Evolutionary conservation across 2,329 filamentous ascomycete species (phyloP), one percentile per base, ranked within the genome.

Genomic region (Pseudogymnoascus sp.): DNA sequence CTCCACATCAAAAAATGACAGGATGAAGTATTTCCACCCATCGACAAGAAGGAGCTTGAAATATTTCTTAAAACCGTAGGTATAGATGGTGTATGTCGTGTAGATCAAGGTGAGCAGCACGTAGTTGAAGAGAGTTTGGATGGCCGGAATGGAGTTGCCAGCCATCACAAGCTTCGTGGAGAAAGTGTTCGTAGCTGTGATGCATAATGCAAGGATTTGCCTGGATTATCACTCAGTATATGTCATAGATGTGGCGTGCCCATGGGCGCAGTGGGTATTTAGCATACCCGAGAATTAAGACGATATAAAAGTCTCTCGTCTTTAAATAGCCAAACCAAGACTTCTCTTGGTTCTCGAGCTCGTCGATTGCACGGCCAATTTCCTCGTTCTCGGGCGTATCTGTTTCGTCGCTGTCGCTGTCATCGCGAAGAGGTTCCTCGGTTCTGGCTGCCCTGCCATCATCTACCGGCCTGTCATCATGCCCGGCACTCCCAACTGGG

Each of bases 51-150:
- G 71, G 62, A 96, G 74, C 59, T 79, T 77, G 55, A 78, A 72
- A 83, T 89, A 96, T 69, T 83, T 84, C 70, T 84, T 86, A 69
- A 86, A 81, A 4, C 95, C 93, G 72, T 96, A 91, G 68, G 83
- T 83, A 79, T 90, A 89, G 35, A 97, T 77, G 12, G 91, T 92
- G 71, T 89, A 86, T 40, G 85, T 81, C 23, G 91, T 89, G 80
- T 96, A 99, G 72, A 97, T 84, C 63, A 91, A 62, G 65, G 88
- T 88, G 67, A 99, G 83, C 59, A 97, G 78, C 45, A 92, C 82
- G 77, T 99, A 99, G 78, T 95, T 96, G 83, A 97, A 96, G 71
- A 97, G 84, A 31, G 90, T 91, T 78, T 99, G 95, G 79, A 97
- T 96, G 62, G 95, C 91, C 6, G 95, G 95, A 68, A 97, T 96